Evolutionary conservation across 2,329 filamentous ascomycete species (phyloP).

Genomic region (Paradendryphiella salina): DNA sequence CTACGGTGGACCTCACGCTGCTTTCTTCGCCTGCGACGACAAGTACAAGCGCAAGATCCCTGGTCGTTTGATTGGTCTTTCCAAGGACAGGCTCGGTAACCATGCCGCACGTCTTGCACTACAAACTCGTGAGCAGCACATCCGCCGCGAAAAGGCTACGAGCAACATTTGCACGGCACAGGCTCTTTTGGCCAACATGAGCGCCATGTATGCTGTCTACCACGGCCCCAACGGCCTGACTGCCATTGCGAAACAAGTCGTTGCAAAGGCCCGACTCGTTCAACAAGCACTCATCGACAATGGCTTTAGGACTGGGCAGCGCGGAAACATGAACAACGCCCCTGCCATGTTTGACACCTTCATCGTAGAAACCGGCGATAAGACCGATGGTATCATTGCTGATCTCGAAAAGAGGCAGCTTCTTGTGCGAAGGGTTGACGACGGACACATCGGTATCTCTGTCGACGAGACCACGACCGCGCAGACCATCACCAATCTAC

Average conservation of each 20-base stretch:
- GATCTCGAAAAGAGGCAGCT: conserved; percentile 55
- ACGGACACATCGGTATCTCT: conserved; percentile 69
- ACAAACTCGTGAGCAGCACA: conserved; percentile 95
- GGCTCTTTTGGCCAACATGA: conserved; percentile 93
- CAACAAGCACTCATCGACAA: conserved; percentile 65
- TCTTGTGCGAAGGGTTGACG: conserved; percentile 66
- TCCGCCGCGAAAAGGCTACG: conserved; percentile 92
- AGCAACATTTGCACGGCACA: conserved; percentile 98
- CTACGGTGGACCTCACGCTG: conserved; percentile 91
- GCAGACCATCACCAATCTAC: conserved; percentile 60
- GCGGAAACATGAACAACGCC: conserved; percentile 59
- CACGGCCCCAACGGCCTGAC: conserved; percentile 84
- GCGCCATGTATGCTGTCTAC: conserved; percentile 90
- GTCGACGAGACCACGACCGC: conserved; percentile 72
- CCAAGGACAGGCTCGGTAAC: conserved; percentile 84
- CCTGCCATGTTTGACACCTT: conserved; percentile 79
- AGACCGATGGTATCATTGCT: conserved; percentile 57
- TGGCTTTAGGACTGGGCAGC: conserved; percentile 66
- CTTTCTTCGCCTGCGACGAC: conserved; percentile 90
- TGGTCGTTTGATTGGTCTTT: conserved; percentile 85
- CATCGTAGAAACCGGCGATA: conserved; percentile 59
- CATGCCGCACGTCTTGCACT: conserved; percentile 80
- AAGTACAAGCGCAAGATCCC: conserved; percentile 95
- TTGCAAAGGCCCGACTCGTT: conserved; percentile 70
- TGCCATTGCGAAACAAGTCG: conserved; percentile 77